Evolutionary conservation across 345 rosid genomes (phyloP).

Genomic region (Euphorbia tirucalli): DNA sequence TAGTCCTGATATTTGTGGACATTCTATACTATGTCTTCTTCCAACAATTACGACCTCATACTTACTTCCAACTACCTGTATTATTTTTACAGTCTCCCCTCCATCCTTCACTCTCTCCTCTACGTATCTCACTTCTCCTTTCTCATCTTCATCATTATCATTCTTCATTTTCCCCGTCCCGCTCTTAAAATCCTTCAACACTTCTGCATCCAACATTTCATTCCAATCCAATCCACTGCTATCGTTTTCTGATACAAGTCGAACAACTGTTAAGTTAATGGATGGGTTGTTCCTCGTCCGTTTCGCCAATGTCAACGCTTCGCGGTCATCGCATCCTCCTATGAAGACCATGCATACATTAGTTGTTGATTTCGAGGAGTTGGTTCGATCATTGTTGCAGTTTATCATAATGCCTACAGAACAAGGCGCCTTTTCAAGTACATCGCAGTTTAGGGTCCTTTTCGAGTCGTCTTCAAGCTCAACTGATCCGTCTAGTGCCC

Average conservation of each 20-base stretch:
- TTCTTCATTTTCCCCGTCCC: neutral
- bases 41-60: constrained; percentile 8
- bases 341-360: neutral
- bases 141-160: too few species aligned
- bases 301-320: neutral
- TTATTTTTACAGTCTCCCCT: neutral
- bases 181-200: neutral
- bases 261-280: neutral
- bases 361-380: neutral
- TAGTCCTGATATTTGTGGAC: constrained; percentile 3
- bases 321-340: neutral
- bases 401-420: neutral
- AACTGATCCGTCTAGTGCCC: neutral
- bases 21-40: neutral
- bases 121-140: neutral
- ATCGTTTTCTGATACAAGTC: neutral
- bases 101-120: constrained; percentile 4
- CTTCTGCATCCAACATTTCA: neutral
- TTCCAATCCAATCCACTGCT: neutral
- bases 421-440: neutral
- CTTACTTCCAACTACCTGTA: neutral
- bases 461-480: neutral
- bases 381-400: neutral
- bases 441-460: neutral
- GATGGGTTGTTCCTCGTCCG: neutral